A percentile compares a stretch with the other conserved stretches of the same genome.
Conservation (phyloP, 2,329 filamentous ascomycete genomes). For the Colletotrichum caudatum region DNA sequence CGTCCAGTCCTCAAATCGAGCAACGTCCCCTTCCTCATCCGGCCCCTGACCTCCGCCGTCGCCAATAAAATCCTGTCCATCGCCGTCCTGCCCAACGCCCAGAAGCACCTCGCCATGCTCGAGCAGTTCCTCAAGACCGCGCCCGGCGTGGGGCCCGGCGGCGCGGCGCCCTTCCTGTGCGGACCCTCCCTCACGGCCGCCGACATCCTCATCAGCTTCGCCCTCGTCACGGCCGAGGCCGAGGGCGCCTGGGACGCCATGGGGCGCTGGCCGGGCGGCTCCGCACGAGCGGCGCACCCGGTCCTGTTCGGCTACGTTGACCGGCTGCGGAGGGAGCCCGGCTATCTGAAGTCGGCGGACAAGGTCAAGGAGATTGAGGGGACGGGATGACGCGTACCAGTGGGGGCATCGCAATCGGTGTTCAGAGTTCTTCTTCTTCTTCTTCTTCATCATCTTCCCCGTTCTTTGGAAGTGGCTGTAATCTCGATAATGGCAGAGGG, state of each 20-base stretch:
- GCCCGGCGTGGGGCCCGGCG: conserved; percentile 45
- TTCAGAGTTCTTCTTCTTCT: neutral
- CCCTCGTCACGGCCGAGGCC: conserved; percentile 55
- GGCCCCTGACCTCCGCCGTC: conserved; percentile 62
- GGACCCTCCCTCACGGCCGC: conserved; percentile 62
- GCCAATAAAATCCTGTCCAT: conserved; percentile 56
- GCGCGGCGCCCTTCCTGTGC: conserved; percentile 60
- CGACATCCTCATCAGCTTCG: conserved; percentile 67
- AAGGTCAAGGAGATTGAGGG: conserved; percentile 64
- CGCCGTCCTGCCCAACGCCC: conserved; percentile 61
- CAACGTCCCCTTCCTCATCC: conserved; percentile 64
- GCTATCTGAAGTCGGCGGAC: conserved; percentile 60
- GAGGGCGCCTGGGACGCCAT: conserved; percentile 55
- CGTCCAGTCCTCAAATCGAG: conserved; percentile 57
- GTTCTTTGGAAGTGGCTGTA: neutral
- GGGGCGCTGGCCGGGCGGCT: conserved; percentile 56
- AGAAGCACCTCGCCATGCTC: conserved; percentile 61
- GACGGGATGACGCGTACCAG: conserved; percentile 34
- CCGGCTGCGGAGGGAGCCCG: conserved; percentile 59
- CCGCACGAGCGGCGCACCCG: conserved; percentile 56
- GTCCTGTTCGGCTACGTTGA: conserved; percentile 60
- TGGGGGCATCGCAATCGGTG: neutral
- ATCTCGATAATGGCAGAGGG: neutral
- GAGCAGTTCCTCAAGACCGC: conserved; percentile 62
- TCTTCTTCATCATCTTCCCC: neutral